These are phyloP conservation scores for Nicotiana obtusifolia DNA, from an alignment of 257 asterid genomes.

Conservation along the genomic window DNA sequence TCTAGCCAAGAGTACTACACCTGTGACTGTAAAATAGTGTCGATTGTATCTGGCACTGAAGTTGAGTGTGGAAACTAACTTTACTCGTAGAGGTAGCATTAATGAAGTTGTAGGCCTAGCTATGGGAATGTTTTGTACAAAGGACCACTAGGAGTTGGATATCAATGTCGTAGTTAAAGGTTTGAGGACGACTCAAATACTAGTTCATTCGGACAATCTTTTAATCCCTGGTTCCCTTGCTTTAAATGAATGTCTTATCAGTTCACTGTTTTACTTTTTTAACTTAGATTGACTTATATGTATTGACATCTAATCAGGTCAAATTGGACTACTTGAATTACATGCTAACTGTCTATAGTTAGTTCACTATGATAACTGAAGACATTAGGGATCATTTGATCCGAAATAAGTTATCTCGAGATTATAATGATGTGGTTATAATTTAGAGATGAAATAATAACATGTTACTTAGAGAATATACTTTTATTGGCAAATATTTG, in stretches of 20 bases:
- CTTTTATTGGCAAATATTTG: too few species aligned
- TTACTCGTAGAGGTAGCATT: neutral
- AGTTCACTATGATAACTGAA: too few species aligned
- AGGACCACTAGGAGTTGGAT: conserved; percentile 16
- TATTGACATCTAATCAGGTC: neutral
- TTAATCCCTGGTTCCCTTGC: neutral
- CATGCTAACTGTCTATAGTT: too few species aligned
- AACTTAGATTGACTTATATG: neutral
- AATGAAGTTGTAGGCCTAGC: neutral
- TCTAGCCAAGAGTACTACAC: neutral
- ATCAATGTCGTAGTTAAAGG: conserved; percentile 7
- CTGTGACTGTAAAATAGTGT: neutral
- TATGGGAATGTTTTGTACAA: conserved; percentile 12
- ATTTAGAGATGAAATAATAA: too few species aligned
- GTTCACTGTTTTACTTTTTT: neutral
- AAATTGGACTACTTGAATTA: too few species aligned
- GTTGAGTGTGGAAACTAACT: neutral
- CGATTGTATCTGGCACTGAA: neutral
- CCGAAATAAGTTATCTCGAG: too few species aligned
- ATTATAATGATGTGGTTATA: too few species aligned
- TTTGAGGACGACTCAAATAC: neutral
- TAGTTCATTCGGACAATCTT: neutral
- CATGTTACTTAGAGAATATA: too few species aligned
- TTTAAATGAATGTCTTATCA: neutral
- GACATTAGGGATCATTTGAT: too few species aligned